Evolutionary conservation across 306 rosid species (phyloP), one percentile per base, ranked within the genome.

Genomic region (Pyrus communis): DNA sequence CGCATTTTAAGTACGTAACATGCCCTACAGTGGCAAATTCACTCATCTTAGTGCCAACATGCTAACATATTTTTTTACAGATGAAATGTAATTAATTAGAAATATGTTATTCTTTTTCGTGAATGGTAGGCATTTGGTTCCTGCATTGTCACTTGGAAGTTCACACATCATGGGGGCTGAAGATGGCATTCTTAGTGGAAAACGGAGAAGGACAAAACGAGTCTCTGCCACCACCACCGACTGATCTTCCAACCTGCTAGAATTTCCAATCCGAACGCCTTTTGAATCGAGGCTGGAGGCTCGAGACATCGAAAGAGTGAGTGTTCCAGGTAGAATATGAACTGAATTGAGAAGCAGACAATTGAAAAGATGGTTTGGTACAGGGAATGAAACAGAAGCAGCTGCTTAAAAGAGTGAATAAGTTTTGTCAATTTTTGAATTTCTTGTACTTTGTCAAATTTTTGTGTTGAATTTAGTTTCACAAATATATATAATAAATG

Each of bases 121-220:
- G 55, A 13, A 9, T 75, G 63, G 83, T 57, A 93, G 97, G 96
- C 28, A 86, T 93, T 51, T 93, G 96, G 97, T 85, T 89, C 68
- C 27, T 89, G 67, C 96, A 93, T 83, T 93, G 97, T 77, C 96
- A 90, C 84, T 81, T 93, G 74, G 98, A 93, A 84, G 93, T 86
- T 59, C 94, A 91, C 86, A 93, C 93, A 1, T 87, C 91, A 5
- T 93, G 96, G 97, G 97, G 97, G 63, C 87, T 90, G 22, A 90
- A 86, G 85, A 89, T 89, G 94, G 92, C 90, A 67, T 90, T 90
- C 72, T 11, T 89, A 23, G 94, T 93, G 78, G 93, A 90, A 27
- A 83, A 90, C 60, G 96, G 96, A 2, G 31, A 70, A 43, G 90
- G 87, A 8, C 87, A 85, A 7, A 77, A 74, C 58, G 91, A 90